phyloP scores from a whole-genome alignment of 2,329 filamentous ascomycete species.

The Aspergillus quadrilineatus region DNA sequence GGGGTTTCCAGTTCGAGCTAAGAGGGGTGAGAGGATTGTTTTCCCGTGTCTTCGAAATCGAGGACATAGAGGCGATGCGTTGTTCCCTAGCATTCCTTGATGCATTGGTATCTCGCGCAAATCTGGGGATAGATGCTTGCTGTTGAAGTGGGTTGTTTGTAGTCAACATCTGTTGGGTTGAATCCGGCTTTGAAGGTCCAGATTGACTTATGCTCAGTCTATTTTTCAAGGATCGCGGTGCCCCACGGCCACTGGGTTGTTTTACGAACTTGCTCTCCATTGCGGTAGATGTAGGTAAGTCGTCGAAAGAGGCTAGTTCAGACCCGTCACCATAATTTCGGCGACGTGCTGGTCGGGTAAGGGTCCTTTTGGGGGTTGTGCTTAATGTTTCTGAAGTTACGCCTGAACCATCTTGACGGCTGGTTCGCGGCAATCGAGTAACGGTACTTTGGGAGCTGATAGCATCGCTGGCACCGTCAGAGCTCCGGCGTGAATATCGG shows the following conservation, averaged over 20 bases:
- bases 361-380: constrained; percentile 63
- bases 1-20: constrained; percentile 61
- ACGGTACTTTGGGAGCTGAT: constrained; percentile 41
- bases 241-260: constrained; percentile 68
- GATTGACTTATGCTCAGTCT: constrained; percentile 49
- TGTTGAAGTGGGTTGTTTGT: constrained; percentile 56
- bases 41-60: constrained; percentile 40
- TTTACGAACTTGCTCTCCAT: constrained; percentile 81
- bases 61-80: constrained; percentile 50
- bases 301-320: constrained; percentile 91
- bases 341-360: constrained; percentile 69
- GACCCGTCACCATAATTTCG: constrained; percentile 86
- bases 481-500: constrained; percentile 76
- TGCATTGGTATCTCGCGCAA: constrained; percentile 66
- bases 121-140: constrained; percentile 57
- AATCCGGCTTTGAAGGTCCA: constrained; percentile 34
- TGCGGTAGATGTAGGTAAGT: constrained; percentile 82
- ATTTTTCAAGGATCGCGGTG: constrained; percentile 61
- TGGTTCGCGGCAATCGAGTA: constrained; percentile 41
- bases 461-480: constrained; percentile 63
- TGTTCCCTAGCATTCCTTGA: constrained; percentile 65
- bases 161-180: constrained; percentile 53
- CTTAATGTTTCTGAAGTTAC: constrained; percentile 51
- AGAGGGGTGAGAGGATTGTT: constrained; percentile 51
- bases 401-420: constrained; percentile 50